Percentiles rank a stretch among this genome's conserved stretches.
Conservation (phyloP, 176 grass and related monocot genomes). For the Calamus simplicifolius region DNA sequence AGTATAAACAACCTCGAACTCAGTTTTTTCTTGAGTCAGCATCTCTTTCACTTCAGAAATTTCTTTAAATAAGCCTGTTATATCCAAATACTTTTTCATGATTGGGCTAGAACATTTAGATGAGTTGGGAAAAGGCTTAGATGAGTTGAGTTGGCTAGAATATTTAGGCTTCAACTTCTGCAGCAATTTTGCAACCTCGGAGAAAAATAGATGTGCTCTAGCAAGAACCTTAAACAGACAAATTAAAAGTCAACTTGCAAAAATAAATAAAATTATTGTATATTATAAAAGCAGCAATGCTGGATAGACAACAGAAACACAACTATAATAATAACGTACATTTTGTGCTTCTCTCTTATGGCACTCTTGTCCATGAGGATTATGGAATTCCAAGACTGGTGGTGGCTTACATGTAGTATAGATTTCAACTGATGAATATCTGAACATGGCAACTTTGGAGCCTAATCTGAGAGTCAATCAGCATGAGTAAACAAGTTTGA, state of each 20-base stretch:
- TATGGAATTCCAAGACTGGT: slow-evolving; percentile 53
- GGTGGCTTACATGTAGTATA: slow-evolving; percentile 70
- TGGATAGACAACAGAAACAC: background rate
- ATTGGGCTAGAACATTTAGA: slow-evolving; percentile 11
- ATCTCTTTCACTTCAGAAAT: slow-evolving; percentile 52
- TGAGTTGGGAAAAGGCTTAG: no score
- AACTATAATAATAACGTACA: slow-evolving; percentile 29
- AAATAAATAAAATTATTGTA: background rate
- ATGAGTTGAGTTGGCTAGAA: no score
- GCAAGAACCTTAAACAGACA: slow-evolving; percentile 56
- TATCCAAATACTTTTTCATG: slow-evolving; percentile 1
- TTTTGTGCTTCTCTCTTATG: slow-evolving; percentile 43
- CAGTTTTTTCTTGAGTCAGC: slow-evolving; percentile 47
- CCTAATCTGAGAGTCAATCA: slow-evolving; percentile 52
- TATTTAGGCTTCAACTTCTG: slow-evolving; percentile 37
- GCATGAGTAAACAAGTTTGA: background rate
- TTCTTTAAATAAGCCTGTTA: slow-evolving; percentile 32
- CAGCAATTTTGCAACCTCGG: slow-evolving; percentile 40
- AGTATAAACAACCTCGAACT: slow-evolving; percentile 52
- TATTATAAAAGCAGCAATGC: background rate
- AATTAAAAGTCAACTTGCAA: slow-evolving; percentile 12
- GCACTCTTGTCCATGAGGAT: slow-evolving; percentile 47
- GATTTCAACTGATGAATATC: slow-evolving; percentile 70
- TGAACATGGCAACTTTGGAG: slow-evolving; percentile 83
- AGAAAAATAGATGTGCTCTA: slow-evolving; percentile 53